Conservation (phyloP, 495 filamentous ascomycete genomes). For the Aspergillus coremiiformis region DNA sequence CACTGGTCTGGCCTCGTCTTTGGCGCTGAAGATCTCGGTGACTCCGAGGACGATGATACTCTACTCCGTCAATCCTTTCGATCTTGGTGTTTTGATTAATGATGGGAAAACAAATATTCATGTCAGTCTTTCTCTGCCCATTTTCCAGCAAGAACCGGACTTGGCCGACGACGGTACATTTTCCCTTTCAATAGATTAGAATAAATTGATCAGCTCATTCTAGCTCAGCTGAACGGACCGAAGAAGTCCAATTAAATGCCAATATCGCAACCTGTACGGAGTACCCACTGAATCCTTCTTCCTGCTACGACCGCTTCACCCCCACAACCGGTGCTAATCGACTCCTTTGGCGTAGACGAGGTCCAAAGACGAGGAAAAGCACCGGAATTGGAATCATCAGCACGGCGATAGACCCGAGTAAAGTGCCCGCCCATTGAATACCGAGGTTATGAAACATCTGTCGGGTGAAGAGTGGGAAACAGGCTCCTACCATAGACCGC, state of each 20-base stretch:
- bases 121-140: not conserved
- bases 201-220: no score
- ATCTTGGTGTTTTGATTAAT: no score
- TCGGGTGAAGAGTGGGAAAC: constrained; percentile 70
- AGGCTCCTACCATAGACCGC: constrained; percentile 64
- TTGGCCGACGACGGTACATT: not conserved
- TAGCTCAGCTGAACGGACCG: no score
- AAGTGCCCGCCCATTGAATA: constrained; percentile 67
- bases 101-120: no score
- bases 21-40: no score
- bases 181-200: no score
- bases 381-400: constrained; percentile 64
- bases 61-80: no score
- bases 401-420: constrained; percentile 67
- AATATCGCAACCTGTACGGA: no score
- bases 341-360: constrained; percentile 25
- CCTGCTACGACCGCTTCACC: constrained; percentile 2
- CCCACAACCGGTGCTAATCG: constrained; percentile 18
- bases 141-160: not conserved
- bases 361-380: constrained; percentile 25
- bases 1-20: no score
- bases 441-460: constrained; percentile 74
- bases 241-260: no score
- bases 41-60: no score
- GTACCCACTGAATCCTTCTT: not conserved